A percentile compares a stretch with the other conserved stretches of the same genome.
Conservation (phyloP, 176 grass and related monocot species). For the Metroxylon sagu region DNA sequence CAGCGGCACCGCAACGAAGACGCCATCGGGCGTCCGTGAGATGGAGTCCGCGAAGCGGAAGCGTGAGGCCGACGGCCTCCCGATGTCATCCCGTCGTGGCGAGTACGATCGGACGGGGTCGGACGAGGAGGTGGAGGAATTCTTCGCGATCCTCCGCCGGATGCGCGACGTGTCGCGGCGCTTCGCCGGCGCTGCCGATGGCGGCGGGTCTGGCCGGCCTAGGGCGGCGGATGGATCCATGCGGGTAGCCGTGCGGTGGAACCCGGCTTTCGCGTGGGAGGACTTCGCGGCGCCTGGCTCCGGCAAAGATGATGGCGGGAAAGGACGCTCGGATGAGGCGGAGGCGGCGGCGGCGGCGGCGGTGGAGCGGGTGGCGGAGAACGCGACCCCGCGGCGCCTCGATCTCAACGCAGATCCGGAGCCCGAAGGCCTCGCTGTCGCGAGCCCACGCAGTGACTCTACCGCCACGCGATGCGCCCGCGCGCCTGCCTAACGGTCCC, state of each 20-base stretch:
- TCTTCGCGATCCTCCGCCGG: slow-evolving; percentile 84
- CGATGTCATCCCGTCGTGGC: no score
- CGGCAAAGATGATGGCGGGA: not conserved
- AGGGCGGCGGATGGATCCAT: no score
- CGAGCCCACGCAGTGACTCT: not conserved
- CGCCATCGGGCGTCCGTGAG: no score
- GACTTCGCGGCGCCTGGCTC: slow-evolving; percentile 35
- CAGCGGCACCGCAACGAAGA: no score
- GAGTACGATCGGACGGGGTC: slow-evolving; percentile 6
- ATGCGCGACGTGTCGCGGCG: slow-evolving; percentile 28
- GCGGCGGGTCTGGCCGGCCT: no score
- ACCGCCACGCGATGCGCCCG: no score
- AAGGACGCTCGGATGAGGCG: no score
- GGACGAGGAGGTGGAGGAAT: slow-evolving; percentile 78
- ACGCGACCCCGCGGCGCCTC: slow-evolving; percentile 18
- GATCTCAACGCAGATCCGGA: slow-evolving; percentile 72
- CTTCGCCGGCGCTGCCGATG: no score
- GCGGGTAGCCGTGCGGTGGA: slow-evolving; percentile 27
- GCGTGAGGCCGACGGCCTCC: not conserved
- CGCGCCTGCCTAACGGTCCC: no score
- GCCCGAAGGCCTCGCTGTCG: slow-evolving; percentile 17
- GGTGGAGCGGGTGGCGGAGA: slow-evolving; percentile 21
- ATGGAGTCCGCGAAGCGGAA: no score
- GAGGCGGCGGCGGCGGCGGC: not conserved
- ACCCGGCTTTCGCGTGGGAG: slow-evolving; percentile 61